Evolutionary conservation across 2,329 filamentous ascomycete species (phyloP), one percentile per base, ranked within the genome.

Genomic region (Pseudogymnoascus sp.): DNA sequence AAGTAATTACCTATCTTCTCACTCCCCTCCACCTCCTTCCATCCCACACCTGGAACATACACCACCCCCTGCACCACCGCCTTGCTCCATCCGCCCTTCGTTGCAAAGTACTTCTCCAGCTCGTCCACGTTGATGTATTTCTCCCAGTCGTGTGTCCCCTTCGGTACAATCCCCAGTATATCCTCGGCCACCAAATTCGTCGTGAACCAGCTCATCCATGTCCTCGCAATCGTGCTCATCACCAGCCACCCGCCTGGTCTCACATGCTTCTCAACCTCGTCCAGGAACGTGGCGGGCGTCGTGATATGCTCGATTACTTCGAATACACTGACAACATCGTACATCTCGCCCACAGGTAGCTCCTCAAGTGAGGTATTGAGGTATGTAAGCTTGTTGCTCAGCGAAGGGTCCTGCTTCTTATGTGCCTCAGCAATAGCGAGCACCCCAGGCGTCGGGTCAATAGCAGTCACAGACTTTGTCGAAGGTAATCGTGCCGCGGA

Each of bases 1-100:
- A 99, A 97, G 78, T 97, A 99, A 75, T 99, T 99, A 8, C 93
- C 93, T 72, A 91, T 85, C 72, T 85, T 86, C 78, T 97, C 93
- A 70, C 91, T 89, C 2, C 91, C 90, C 23, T 77, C 75, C 4
- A 97, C 87, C 74, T 91, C 85, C 77, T 83, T 92, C 95, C 95
- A 97, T 2, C 95, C 95, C 50, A 96, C 64, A 0, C 91, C 92
- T 0, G 95, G 95, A 62, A 97, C 82, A 78, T 96, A 99, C 59
- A 96, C 81, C 7, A 96, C 91, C 0, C 95, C 95, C 81, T 90
- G 87, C 66, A 88, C 82, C 71, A 78, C 78, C 40, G 81, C 81
- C 69, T 72, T 80, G 74, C 79, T 82, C 88, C 88, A 93, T 1
- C 77, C 80, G 65, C 78, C 75, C 68, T 78, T 78, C 63, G 74